These are phyloP conservation scores for Fraxinus xanthoxyloides DNA, from an alignment of 305 asterid genomes.

Conservation along the genomic window DNA sequence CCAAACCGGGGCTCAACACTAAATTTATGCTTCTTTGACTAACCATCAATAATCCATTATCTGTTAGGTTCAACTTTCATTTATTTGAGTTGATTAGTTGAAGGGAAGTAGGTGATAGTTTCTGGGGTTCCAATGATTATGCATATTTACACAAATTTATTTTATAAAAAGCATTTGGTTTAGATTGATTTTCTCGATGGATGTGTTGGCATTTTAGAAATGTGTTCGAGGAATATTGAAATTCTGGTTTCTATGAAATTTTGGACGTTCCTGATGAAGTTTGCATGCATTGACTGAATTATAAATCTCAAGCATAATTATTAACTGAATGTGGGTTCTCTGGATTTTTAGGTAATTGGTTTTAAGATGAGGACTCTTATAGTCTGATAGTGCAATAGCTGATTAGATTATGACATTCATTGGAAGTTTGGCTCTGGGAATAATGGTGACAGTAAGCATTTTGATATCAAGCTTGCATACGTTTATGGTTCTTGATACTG, in stretches of 20 bases:
- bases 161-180: conserved; percentile 1
- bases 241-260: not conserved
- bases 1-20: too few species aligned
- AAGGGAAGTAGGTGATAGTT: not conserved
- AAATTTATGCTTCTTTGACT: too few species aligned
- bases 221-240: not conserved
- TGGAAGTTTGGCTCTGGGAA: not conserved
- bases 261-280: not conserved
- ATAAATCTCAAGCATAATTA: not conserved
- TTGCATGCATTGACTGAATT: not conserved
- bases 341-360: not conserved
- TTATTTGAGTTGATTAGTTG: not conserved
- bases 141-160: not conserved
- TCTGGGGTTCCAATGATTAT: not conserved
- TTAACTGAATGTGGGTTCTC: not conserved
- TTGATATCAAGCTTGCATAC: not conserved
- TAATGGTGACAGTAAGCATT: not conserved
- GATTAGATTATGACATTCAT: not conserved
- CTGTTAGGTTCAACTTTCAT: not conserved
- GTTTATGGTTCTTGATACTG: not conserved
- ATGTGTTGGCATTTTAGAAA: not conserved
- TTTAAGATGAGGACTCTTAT: not conserved
- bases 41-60: too few species aligned
- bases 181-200: not conserved
- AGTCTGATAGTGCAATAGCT: not conserved